phyloP scores from a whole-genome alignment of 2,329 filamentous ascomycete genomes.

The Aureobasidium sp. region DNA sequence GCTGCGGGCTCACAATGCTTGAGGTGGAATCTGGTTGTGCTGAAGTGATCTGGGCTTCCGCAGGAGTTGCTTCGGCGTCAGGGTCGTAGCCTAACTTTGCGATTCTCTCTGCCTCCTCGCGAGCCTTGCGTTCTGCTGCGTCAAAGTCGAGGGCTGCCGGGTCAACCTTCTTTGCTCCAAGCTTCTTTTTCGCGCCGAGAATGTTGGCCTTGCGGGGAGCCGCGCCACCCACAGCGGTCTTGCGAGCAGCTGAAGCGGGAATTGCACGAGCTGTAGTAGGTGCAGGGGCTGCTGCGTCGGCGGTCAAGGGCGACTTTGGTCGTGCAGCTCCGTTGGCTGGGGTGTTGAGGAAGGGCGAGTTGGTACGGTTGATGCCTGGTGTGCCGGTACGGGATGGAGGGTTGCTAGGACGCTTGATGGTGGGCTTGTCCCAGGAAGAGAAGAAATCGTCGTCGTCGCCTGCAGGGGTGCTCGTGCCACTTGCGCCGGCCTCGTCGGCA shows the following conservation, averaged over 20 bases:
- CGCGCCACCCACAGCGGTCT: conserved; percentile 48
- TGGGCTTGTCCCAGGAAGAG: conserved; percentile 96
- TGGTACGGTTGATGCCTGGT: conserved; percentile 63
- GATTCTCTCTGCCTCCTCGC: conserved; percentile 93
- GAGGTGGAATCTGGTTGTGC: conserved; percentile 42
- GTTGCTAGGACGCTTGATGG: conserved; percentile 92
- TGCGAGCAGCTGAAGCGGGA: conserved; percentile 73
- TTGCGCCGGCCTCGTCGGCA: conserved; percentile 47
- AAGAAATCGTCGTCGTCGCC: conserved; percentile 92
- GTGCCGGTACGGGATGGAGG: conserved; percentile 84
- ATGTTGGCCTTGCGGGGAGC: conserved; percentile 55
- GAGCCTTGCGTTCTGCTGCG: conserved; percentile 91
- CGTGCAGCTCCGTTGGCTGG: conserved; percentile 54
- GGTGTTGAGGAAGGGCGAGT: conserved; percentile 82
- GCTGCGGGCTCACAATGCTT: conserved; percentile 64
- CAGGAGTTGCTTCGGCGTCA: conserved; percentile 54
- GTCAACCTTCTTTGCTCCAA: conserved; percentile 63
- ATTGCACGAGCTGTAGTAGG: conserved; percentile 63
- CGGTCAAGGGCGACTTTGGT: conserved; percentile 70
- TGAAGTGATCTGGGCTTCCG: conserved; percentile 32
- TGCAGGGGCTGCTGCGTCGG: conserved; percentile 39
- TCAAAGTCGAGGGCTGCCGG: conserved; percentile 82
- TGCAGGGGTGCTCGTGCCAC: conserved; percentile 64
- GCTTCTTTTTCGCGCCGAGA: conserved; percentile 63
- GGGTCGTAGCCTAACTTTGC: conserved; percentile 93